These are phyloP conservation scores for Pseudozyma hubeiensis DNA, from an alignment of 1,284 basidiomycete genomes.

Conservation along the genomic window DNA sequence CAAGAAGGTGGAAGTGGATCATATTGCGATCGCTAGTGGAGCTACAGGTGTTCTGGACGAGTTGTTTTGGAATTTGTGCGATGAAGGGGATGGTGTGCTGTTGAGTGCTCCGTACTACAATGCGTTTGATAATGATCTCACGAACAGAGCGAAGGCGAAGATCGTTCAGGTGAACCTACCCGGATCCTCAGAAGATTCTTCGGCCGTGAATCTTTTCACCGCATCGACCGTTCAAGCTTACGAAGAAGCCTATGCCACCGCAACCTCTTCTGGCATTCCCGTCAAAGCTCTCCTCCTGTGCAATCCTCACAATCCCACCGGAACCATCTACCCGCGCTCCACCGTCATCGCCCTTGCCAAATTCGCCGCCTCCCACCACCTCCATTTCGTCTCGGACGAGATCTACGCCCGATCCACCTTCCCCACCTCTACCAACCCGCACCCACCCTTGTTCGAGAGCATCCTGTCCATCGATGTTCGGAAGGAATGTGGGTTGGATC, in stretches of 20 bases:
- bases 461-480: conserved; percentile 51
- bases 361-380: conserved; percentile 50
- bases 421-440: conserved; percentile 13
- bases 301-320: conserved; percentile 62
- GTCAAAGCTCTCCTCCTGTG: conserved; percentile 48
- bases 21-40: conserved; percentile 54
- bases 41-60: conserved; percentile 55
- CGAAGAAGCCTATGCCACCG: conserved; percentile 36
- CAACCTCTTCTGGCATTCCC: conserved; percentile 24
- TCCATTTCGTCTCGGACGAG: conserved; percentile 61
- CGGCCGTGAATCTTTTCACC: conserved; percentile 15
- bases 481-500: conserved; percentile 37
- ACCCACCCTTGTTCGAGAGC: conserved; percentile 42
- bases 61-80: conserved; percentile 53
- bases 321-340: conserved; percentile 51
- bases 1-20: conserved; percentile 33
- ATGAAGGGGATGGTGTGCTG: conserved; percentile 53
- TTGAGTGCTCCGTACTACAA: conserved; percentile 57
- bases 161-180: conserved; percentile 38
- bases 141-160: conserved; percentile 28
- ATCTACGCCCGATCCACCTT: conserved; percentile 60
- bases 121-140: conserved; percentile 56
- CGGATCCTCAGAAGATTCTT: conserved; percentile 11
- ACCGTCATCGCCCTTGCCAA: conserved; percentile 46
- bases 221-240: conserved; percentile 36